A percentile compares a stretch with the other conserved stretches of the same genome.
phyloP scores from a whole-genome alignment of 2,329 filamentous ascomycete species.

The Aureobasidium vineae region DNA sequence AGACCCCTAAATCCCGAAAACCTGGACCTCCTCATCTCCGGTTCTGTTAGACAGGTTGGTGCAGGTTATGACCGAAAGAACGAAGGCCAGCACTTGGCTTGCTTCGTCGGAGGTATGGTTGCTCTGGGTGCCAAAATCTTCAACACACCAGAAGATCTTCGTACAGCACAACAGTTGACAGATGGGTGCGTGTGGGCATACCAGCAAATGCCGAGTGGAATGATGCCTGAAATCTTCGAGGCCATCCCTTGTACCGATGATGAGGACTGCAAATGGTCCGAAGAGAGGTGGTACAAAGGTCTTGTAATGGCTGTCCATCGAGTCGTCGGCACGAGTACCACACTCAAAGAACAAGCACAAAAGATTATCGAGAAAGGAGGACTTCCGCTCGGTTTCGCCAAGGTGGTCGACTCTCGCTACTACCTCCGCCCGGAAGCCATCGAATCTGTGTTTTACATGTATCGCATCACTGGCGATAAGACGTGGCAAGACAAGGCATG shows the following conservation, averaged over 20 bases:
- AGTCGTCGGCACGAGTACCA: constrained; percentile 30
- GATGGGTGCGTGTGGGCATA: constrained; percentile 65
- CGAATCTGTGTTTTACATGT: constrained; percentile 77
- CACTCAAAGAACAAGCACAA: constrained; percentile 29
- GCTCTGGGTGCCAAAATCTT: constrained; percentile 65
- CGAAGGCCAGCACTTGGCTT: constrained; percentile 62
- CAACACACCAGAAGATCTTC: constrained; percentile 53
- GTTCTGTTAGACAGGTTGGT: constrained; percentile 42
- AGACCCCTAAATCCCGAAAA: constrained; percentile 47
- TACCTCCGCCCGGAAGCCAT: constrained; percentile 74
- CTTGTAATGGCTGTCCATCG: constrained; percentile 41
- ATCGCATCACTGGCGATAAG: constrained; percentile 66
- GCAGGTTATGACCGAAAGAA: constrained; percentile 35
- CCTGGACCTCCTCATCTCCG: constrained; percentile 51
- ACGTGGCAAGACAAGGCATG: constrained; percentile 68
- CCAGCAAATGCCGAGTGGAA: constrained; percentile 55
- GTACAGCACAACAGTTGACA: constrained; percentile 57
- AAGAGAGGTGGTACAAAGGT: constrained; percentile 45
- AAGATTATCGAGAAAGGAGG: constrained; percentile 44
- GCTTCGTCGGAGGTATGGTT: constrained; percentile 70
- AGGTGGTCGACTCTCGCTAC: constrained; percentile 58
- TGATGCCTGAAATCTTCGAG: constrained; percentile 61
- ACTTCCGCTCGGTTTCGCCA: constrained; percentile 56
- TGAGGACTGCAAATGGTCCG: constrained; percentile 44
- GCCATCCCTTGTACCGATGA: constrained; percentile 47